Evolutionary conservation across 169 alveolate genomes (phyloP).

Genomic region (Cryptosporidium sp.): DNA sequence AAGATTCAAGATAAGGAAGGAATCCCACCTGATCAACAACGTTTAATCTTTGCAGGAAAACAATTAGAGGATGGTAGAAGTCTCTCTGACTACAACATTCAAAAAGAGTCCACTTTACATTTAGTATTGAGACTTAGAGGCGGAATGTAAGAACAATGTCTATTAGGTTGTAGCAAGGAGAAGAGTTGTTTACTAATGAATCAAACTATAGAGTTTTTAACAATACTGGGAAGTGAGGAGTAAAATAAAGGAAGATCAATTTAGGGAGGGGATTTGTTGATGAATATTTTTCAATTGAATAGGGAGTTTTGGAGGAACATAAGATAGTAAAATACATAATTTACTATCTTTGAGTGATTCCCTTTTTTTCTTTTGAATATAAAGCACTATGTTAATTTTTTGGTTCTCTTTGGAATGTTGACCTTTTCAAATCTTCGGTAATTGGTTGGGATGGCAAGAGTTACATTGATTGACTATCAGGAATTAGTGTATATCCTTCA

Average conservation of each 20-base stretch:
- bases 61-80: constrained; percentile 83
- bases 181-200: background rate
- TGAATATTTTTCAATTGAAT: background rate
- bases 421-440: no score
- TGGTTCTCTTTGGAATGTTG: background rate
- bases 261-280: background rate
- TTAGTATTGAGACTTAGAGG: constrained; percentile 82
- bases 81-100: constrained; percentile 80
- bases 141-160: constrained; percentile 40
- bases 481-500: background rate
- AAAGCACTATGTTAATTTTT: no score
- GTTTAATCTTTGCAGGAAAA: constrained; percentile 78
- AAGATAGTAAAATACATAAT: background rate
- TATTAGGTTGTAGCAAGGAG: background rate
- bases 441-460: background rate
- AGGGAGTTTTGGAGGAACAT: background rate
- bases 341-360: background rate
- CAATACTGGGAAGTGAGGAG: background rate
- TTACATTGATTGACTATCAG: background rate
- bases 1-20: constrained; percentile 84
- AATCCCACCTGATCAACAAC: constrained; percentile 81
- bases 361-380: background rate
- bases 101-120: constrained; percentile 84
- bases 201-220: constrained; percentile 1
- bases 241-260: background rate